These are phyloP conservation scores for Elongisporangium prolatum DNA, from an alignment of 352 stramenopile genomes.

Conservation along the genomic window DNA sequence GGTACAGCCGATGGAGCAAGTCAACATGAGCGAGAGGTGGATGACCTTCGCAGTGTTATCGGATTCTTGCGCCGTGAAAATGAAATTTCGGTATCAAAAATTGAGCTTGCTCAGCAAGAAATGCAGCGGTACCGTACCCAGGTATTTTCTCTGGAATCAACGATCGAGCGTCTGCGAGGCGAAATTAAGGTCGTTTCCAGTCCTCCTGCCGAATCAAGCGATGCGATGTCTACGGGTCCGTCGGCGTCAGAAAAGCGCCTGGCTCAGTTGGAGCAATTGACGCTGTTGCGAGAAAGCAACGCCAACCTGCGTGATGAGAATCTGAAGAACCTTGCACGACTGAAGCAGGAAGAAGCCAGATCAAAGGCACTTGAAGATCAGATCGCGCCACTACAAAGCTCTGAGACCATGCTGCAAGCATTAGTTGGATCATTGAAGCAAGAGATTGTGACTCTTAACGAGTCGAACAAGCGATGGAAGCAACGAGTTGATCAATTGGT, in stretches of 20 bases:
- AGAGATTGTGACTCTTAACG: slow-evolving; percentile 49
- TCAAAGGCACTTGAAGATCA: slow-evolving; percentile 42
- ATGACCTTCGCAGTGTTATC: slow-evolving; percentile 70
- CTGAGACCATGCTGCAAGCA: slow-evolving; percentile 36
- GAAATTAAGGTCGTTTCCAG: slow-evolving; percentile 42
- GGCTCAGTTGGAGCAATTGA: slow-evolving; percentile 70
- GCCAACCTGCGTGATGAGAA: slow-evolving; percentile 70
- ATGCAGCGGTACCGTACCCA: slow-evolving; percentile 48
- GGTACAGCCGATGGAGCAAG: slow-evolving; percentile 2
- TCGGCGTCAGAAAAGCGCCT: slow-evolving; percentile 42
- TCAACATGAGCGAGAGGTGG: slow-evolving; percentile 54
- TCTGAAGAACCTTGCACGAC: slow-evolving; percentile 44
- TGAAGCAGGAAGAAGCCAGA: slow-evolving; percentile 50
- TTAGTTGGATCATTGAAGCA: slow-evolving; percentile 56
- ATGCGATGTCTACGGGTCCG: slow-evolving; percentile 4
- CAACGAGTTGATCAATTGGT: slow-evolving; percentile 74
- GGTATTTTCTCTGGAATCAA: slow-evolving; percentile 53
- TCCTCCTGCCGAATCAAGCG: neutral
- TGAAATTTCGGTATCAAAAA: slow-evolving; percentile 64
- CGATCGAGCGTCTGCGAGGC: slow-evolving; percentile 46
- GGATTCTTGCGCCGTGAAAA: slow-evolving; percentile 63
- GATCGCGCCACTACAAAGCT: slow-evolving; percentile 42
- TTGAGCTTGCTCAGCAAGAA: slow-evolving; percentile 67
- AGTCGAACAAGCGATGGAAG: slow-evolving; percentile 77
- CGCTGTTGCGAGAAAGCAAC: slow-evolving; percentile 73